These are phyloP conservation scores for Paracamarosporium sp. DNA, from an alignment of 2,329 filamentous ascomycete genomes.

Conservation along the genomic window DNA sequence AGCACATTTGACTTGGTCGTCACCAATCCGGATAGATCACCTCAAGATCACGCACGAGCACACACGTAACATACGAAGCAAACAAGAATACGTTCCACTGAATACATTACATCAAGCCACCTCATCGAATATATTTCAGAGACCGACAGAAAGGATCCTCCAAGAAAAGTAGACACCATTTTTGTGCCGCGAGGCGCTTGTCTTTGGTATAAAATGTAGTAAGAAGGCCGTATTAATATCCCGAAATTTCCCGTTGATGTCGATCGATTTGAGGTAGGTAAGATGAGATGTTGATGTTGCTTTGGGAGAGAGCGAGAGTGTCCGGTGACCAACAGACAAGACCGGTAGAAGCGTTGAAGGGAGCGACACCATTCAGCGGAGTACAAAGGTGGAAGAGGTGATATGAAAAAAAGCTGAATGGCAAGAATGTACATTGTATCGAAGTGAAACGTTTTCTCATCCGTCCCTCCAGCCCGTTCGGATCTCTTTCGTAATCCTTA, in stretches of 20 bases:
- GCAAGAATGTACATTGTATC: constrained; percentile 34
- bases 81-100: neutral
- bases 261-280: constrained; percentile 7
- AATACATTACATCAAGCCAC: constrained; percentile 5
- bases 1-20: neutral
- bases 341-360: neutral
- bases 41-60: neutral
- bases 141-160: neutral
- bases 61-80: neutral
- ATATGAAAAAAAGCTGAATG: constrained; percentile 8
- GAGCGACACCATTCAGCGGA: constrained; percentile 7
- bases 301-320: neutral
- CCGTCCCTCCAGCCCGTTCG: neutral
- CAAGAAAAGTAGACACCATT: neutral
- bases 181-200: constrained; percentile 31
- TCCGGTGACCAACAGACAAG: neutral
- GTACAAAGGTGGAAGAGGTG: neutral
- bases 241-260: constrained; percentile 10
- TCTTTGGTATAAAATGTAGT: constrained; percentile 23
- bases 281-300: constrained; percentile 2
- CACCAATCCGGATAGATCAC: neutral
- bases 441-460: constrained; percentile 17
- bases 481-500: neutral
- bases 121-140: neutral
- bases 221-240: constrained; percentile 18